A percentile compares a stretch with the other conserved stretches of the same genome.
Conservation (phyloP, 2,329 filamentous ascomycete genomes). For the Phyllachora maydis region DNA sequence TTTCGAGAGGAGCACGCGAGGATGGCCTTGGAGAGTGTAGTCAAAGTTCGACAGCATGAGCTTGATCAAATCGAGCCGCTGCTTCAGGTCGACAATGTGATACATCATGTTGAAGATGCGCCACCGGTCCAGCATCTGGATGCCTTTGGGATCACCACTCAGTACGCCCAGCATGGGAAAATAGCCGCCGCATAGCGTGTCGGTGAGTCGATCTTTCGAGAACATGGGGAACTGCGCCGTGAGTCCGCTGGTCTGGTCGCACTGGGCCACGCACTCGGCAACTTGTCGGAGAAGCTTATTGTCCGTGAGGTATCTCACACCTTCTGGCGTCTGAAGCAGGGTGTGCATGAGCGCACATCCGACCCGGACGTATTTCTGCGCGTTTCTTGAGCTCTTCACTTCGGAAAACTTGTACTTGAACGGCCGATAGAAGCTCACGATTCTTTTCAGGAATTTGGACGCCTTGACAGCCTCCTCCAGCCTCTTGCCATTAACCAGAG, state of each 20-base stretch:
- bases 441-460: slow-evolving; percentile 87
- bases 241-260: slow-evolving; percentile 61
- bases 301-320: slow-evolving; percentile 66
- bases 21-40: slow-evolving; percentile 73
- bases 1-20: slow-evolving; percentile 81
- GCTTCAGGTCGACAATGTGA: slow-evolving; percentile 81
- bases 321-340: slow-evolving; percentile 68
- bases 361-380: slow-evolving; percentile 80
- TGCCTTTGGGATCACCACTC: slow-evolving; percentile 61
- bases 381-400: slow-evolving; percentile 73
- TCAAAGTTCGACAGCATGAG: slow-evolving; percentile 80
- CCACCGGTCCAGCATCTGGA: slow-evolving; percentile 86
- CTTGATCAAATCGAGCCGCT: slow-evolving; percentile 80
- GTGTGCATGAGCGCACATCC: slow-evolving; percentile 79
- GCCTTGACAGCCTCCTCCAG: slow-evolving; percentile 87
- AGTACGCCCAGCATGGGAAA: slow-evolving; percentile 81
- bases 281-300: slow-evolving; percentile 89
- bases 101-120: slow-evolving; percentile 99
- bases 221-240: slow-evolving; percentile 81
- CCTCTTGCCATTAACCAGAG: slow-evolving; percentile 73
- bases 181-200: slow-evolving; percentile 81
- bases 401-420: slow-evolving; percentile 95
- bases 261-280: slow-evolving; percentile 86
- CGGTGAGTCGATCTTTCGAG: slow-evolving; percentile 61
- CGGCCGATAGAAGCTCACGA: slow-evolving; percentile 86